Evolutionary conservation across 768 basidiomycete species (phyloP).

Genomic region (Cyclocybe aegerita): DNA sequence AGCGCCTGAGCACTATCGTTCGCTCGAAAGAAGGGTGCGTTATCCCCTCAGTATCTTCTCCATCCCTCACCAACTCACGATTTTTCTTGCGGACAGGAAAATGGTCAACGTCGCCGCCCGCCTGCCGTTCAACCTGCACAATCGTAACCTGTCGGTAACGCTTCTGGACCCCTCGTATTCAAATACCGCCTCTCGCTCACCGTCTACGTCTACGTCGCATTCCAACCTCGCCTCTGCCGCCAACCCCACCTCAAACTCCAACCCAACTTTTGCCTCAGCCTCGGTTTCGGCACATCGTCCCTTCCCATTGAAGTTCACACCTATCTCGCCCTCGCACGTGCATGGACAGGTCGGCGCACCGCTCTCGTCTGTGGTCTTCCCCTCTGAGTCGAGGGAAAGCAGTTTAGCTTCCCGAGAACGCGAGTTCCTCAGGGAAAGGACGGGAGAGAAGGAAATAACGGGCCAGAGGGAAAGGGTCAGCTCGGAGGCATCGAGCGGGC

Average conservation of each 20-base stretch:
- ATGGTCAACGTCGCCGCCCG: conserved; percentile 63
- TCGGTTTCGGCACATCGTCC: not conserved
- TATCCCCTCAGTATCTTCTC: conserved; percentile 1
- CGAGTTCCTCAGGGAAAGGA: conserved; percentile 1
- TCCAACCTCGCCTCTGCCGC: conserved; percentile 9
- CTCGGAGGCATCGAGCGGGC: conserved; percentile 17
- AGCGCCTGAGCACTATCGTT: conserved; percentile 51
- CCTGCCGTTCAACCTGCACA: conserved; percentile 58
- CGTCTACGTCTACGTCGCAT: conserved; percentile 22
- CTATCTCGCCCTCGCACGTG: conserved; percentile 4
- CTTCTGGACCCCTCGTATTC: conserved; percentile 23
- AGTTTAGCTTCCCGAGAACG: conserved; percentile 8
- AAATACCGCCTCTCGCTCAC: conserved; percentile 21
- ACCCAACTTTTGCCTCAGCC: conserved; percentile 1
- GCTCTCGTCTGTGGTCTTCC: conserved; percentile 10
- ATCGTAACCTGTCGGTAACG: conserved; percentile 26
- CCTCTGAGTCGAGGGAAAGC: conserved; percentile 9
- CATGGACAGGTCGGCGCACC: conserved; percentile 18
- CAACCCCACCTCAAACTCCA: conserved; percentile 2
- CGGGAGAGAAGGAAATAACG: not conserved
- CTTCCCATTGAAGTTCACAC: conserved; percentile 2
- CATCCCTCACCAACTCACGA: not conserved
- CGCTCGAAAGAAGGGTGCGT: conserved; percentile 58
- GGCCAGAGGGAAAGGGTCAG: conserved; percentile 3
- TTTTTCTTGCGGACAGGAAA: conserved; percentile 35